Conservation (phyloP, 2,329 filamentous ascomycete species). For the Diplocarpon mali region DNA sequence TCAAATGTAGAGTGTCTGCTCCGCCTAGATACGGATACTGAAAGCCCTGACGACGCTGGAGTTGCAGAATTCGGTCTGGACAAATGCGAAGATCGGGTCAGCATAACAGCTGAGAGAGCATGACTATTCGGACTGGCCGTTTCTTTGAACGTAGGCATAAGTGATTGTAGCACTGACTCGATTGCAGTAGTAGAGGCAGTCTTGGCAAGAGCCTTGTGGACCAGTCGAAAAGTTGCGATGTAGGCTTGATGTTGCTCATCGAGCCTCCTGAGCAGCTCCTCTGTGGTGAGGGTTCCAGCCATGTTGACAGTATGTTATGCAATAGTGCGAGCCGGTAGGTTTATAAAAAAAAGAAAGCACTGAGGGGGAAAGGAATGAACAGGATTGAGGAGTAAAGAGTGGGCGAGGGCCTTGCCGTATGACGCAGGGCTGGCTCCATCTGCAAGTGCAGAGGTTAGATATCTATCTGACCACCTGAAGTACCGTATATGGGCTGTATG, state of each 20-base stretch:
- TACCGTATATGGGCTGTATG: no score
- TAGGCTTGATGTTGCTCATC: slow-evolving; percentile 22
- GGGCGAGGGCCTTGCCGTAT: no score
- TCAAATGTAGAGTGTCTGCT: slow-evolving; percentile 11
- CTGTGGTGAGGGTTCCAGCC: slow-evolving; percentile 5
- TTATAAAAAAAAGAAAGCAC: no score
- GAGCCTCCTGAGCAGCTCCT: slow-evolving; percentile 19
- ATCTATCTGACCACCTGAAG: no score
- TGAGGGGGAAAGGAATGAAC: no score
- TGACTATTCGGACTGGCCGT: not conserved
- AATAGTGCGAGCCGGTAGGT: no score
- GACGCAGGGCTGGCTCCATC: no score
- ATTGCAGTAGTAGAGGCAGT: not conserved
- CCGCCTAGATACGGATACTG: not conserved
- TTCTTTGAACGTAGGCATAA: not conserved
- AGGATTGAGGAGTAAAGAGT: no score
- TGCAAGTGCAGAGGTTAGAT: no score
- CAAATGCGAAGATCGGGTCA: slow-evolving; percentile 2
- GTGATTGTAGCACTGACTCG: not conserved
- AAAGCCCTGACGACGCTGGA: not conserved
- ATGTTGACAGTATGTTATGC: not conserved
- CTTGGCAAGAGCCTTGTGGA: slow-evolving; percentile 20
- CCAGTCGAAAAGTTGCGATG: slow-evolving; percentile 17
- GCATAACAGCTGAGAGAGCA: slow-evolving; percentile 1
- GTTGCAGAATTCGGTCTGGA: not conserved